A percentile compares a stretch with the other conserved stretches of the same genome.
These are phyloP conservation scores for Babesia ovis DNA, from an alignment of 169 alveolate genomes.

Conservation along the genomic window DNA sequence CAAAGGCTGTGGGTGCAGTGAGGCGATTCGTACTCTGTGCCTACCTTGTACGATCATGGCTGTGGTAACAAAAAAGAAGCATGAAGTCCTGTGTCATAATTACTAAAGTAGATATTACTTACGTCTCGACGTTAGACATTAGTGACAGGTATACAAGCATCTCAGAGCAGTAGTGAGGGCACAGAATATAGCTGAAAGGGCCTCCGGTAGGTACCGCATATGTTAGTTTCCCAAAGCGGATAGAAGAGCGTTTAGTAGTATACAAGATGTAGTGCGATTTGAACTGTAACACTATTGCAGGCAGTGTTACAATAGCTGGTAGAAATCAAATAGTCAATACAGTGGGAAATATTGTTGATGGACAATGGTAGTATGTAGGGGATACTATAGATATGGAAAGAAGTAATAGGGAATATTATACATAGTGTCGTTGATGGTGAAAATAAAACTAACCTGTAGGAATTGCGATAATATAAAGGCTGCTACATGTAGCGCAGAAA, in stretches of 20 bases:
- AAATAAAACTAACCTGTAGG: slow-evolving; percentile 16
- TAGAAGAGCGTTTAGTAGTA: slow-evolving; percentile 17
- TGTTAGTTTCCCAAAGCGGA: slow-evolving; percentile 30
- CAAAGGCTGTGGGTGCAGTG: not conserved
- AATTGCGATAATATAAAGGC: slow-evolving; percentile 13
- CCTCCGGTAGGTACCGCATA: slow-evolving; percentile 80
- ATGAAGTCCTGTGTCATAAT: slow-evolving; percentile 26
- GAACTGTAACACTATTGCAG: slow-evolving; percentile 25
- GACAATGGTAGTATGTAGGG: not conserved
- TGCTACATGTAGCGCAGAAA: not conserved
- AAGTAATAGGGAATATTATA: no score
- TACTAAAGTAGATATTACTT: not conserved
- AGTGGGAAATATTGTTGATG: not conserved
- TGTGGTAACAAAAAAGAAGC: slow-evolving; percentile 36
- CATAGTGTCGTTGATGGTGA: no score
- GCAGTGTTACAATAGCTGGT: no score
- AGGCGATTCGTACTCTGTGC: not conserved
- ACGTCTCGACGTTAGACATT: slow-evolving; percentile 59
- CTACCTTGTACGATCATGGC: slow-evolving; percentile 36
- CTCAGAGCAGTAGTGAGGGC: slow-evolving; percentile 85
- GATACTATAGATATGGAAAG: no score
- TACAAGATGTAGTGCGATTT: slow-evolving; percentile 45
- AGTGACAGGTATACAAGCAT: slow-evolving; percentile 74
- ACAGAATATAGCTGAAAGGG: slow-evolving; percentile 73
- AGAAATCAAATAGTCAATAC: not conserved